Base-by-base conservation (phyloP, 2,329 filamentous ascomycete species). In the Dendryphion nanum region DNA sequence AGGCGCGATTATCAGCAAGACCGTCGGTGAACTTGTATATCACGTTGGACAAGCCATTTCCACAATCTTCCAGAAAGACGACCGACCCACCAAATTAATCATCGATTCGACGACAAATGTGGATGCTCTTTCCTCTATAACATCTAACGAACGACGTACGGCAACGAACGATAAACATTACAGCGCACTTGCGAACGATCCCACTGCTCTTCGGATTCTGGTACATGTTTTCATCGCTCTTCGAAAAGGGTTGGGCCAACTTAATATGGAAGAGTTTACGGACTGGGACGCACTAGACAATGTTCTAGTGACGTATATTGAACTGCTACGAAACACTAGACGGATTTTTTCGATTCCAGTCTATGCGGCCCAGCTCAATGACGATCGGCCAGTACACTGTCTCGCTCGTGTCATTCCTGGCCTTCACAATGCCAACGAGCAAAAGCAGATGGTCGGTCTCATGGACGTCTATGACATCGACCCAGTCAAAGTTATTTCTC, bases 311-410 rank as follows among this genome's bases (percentile, higher is more conserved):
- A 83, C 81, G 4, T 97, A 97, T 61, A 85, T 94, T 38, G 85
- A 86, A 52, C 83, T 86, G 44, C 70, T 98, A 24, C 81, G 86
- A 30, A 75, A 85, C 32, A 79, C 80, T 13, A 80, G 82, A 21
- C 79, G 93, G 38, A 81, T 85, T 42, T 83, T 91, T 45, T 70
- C 93, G 29, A 85, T 95, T 38, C 90, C 93, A 1, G 72, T 95
- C 1, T 98, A 98, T 63, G 90, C 87, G 45, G 89, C 89, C 6
- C 83, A 88, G 52, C 73, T 98, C 10, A 75, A 79, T 7, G 69
- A 74, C 5, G 71, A 79, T 10, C 77, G 84, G 45, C 76, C 78
- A 44, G 82, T 89, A 50, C 77, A 82, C 38, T 83, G 84, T 13
- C 75, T 98, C 33, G 87, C 84, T 40, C 78, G 81, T 36, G 85